Base-by-base conservation (phyloP, 2,329 filamentous ascomycete species). In the Fusarium longipes region DNA sequence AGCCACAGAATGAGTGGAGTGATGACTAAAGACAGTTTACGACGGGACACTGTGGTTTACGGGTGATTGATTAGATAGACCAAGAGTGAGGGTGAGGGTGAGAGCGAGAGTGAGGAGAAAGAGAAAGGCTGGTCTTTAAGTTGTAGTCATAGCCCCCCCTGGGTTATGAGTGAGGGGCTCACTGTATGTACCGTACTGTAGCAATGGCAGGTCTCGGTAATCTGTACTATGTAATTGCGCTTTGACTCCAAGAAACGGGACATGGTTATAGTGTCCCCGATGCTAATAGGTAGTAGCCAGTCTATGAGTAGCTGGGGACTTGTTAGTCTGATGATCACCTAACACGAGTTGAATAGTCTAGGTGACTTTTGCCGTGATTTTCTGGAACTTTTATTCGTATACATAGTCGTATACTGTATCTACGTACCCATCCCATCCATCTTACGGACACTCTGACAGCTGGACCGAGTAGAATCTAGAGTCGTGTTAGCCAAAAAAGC, bases 201-300 rank as follows among this genome's bases (percentile, higher is more conserved):
- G 24, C 20, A 35, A 20, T 48, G 49, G 36, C 33, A 53, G 42
- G 30, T 65, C 54, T 65, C 62, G 59, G 53, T 50, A 65, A 65
- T 65, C 62, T 65, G 30, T 43, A n/a, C n/a, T n/a, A 49, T 36
- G 35, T 25, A 44, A 38, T 24, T 65, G 53, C 62, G 62, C 62
- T 64, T 64, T 59, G 62, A 65, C 62, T 54, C 24, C 58, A 47
- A 38, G 24, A 36, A 32, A 49, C 45, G 45, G 30, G 17, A 38
- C 45, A 49, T 36, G 45, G 45, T 15, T 49, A 36, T 36, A 38
- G 32, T 36, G 45, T 8, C 45, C n/a, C 30, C 32, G 32, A 38
- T 36, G 24, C 32, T 36, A 24, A 17, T 8, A 25, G 20, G 29
- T 30, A 33, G 20, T 20, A 45, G 32, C 15, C 35, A 22, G 47